Percentiles rank a stretch among this genome's conserved stretches.
phyloP scores from a whole-genome alignment of 1,284 basidiomycete genomes.

The Ustilago bromivora region DNA sequence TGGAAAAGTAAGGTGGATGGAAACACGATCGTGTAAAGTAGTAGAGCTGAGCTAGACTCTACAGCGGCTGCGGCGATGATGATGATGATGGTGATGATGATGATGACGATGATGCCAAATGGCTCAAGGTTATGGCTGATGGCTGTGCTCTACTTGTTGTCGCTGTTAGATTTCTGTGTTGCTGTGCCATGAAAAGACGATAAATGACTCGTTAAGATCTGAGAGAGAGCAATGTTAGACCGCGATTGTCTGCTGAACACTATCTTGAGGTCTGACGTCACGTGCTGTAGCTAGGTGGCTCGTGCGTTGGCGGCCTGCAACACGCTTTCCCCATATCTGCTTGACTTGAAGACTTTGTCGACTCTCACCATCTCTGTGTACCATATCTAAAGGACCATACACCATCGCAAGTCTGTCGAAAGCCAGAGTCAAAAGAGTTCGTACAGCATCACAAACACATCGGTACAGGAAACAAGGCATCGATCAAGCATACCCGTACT shows the following conservation, averaged over 20 bases:
- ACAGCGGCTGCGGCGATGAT: neutral
- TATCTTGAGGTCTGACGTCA: constrained; percentile 19
- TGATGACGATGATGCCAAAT: neutral
- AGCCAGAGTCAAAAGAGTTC: neutral
- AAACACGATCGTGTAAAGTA: constrained; percentile 1
- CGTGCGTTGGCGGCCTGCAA: constrained; percentile 20
- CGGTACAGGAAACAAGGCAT: neutral
- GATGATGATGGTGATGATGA: constrained; percentile 3
- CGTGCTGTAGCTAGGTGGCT: constrained; percentile 33
- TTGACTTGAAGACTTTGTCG: neutral
- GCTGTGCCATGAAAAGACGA: constrained; percentile 1
- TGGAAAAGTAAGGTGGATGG: constrained; percentile 3
- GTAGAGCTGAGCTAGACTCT: neutral
- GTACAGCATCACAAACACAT: neutral
- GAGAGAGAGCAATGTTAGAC: constrained; percentile 18
- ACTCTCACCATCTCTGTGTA: neutral
- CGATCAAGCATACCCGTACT: neutral
- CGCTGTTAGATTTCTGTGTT: constrained; percentile 1
- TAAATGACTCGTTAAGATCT: constrained; percentile 1
- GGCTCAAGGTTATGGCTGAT: neutral
- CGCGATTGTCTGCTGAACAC: neutral
- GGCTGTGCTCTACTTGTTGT: neutral
- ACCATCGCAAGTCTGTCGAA: neutral
- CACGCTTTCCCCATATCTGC: constrained; percentile 24
- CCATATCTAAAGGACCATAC: neutral